Conservation (phyloP, 2,329 filamentous ascomycete species). For the Mariannaea elegans region DNA sequence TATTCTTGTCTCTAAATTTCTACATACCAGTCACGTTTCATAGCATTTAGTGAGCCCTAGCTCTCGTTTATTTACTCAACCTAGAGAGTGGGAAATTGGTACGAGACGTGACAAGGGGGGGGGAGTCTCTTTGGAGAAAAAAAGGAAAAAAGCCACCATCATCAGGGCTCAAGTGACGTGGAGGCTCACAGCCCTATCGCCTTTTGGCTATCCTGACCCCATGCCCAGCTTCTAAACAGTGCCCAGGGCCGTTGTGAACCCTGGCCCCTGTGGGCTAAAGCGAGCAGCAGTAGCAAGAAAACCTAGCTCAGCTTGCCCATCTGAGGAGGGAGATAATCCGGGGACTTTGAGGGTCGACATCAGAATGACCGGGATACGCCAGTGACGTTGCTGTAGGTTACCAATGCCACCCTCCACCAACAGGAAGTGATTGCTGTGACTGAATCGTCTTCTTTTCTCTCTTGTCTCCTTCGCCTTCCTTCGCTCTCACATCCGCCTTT, state of each 20-base stretch:
- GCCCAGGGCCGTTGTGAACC: constrained; percentile 15
- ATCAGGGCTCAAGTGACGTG: constrained; percentile 24
- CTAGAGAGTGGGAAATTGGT: not conserved
- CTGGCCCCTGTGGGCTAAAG: constrained; percentile 2
- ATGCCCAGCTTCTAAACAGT: constrained; percentile 3
- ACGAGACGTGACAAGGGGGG: not conserved
- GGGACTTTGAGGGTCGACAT: not conserved
- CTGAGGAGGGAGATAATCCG: not conserved
- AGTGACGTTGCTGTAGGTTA: not conserved
- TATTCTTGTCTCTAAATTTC: no score
- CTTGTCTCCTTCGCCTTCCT: not conserved
- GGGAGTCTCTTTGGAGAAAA: not conserved
- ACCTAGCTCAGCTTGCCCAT: not conserved
- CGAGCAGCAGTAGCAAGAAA: not conserved
- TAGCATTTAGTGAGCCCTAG: no score
- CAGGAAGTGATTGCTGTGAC: no score
- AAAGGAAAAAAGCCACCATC: constrained; percentile 20
- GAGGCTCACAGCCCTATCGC: constrained; percentile 31
- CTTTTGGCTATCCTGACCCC: not conserved
- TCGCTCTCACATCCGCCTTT: not conserved
- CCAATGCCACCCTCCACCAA: not conserved
- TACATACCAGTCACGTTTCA: no score
- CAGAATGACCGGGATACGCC: not conserved
- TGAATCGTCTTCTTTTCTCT: not conserved
- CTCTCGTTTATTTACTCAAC: not conserved